Percentiles rank a stretch among this genome's conserved stretches.
Conservation (phyloP, 345 rosid species). For the Arabidopsis suecica region DNA sequence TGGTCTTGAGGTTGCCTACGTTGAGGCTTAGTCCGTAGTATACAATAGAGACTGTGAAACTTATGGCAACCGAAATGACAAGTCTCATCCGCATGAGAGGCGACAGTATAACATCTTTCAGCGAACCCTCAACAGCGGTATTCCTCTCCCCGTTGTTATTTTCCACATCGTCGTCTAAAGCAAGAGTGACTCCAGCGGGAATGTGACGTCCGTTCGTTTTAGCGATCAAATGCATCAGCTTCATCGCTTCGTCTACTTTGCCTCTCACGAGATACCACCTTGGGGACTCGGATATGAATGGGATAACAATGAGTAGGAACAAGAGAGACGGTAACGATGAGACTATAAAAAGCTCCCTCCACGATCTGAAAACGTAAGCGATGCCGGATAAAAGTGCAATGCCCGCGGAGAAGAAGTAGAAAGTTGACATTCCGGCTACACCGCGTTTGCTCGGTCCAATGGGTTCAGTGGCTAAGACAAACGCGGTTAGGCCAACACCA, state of each 20-base stretch:
- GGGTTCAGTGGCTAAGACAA: slow-evolving; percentile 88
- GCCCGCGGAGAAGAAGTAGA: slow-evolving; percentile 89
- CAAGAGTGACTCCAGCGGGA: slow-evolving; percentile 66
- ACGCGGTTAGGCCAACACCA: slow-evolving; percentile 85
- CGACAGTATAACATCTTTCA: slow-evolving; percentile 67
- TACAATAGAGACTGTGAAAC: slow-evolving; percentile 72
- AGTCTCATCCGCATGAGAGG: slow-evolving; percentile 69
- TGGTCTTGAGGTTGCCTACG: slow-evolving; percentile 85
- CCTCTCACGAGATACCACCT: slow-evolving; percentile 94
- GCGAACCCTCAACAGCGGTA: slow-evolving; percentile 55
- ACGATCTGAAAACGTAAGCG: slow-evolving; percentile 69
- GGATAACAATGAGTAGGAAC: slow-evolving; percentile 66
- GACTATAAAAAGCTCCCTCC: slow-evolving; percentile 79
- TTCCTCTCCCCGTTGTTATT: slow-evolving; percentile 21
- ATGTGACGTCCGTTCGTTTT: slow-evolving; percentile 58
- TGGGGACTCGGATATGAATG: slow-evolving; percentile 85
- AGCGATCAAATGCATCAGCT: slow-evolving; percentile 72
- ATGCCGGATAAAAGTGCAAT: slow-evolving; percentile 71
- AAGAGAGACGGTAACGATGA: slow-evolving; percentile 77
- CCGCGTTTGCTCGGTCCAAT: slow-evolving; percentile 87
- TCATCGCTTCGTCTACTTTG: slow-evolving; percentile 67
- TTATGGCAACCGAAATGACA: slow-evolving; percentile 59
- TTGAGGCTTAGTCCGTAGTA: slow-evolving; percentile 95
- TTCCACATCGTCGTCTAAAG: slow-evolving; percentile 61
- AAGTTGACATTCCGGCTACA: slow-evolving; percentile 91